Evolutionary conservation across 768 basidiomycete species (phyloP).

Genomic region (Leccinum longicurvipes): DNA sequence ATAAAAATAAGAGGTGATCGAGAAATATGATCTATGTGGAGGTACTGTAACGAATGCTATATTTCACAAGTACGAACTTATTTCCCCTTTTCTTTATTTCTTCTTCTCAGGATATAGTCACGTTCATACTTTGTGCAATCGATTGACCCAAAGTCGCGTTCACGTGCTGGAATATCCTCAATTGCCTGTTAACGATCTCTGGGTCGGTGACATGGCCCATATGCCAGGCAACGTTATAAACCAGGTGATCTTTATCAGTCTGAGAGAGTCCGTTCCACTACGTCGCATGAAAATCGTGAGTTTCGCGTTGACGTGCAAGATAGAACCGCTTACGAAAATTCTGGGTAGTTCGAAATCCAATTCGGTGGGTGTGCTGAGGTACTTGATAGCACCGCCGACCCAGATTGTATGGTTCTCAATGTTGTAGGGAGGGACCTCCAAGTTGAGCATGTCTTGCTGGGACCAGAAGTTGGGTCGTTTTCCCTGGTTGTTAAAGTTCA

Average conservation of each 20-base stretch:
- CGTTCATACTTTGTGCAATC: slow-evolving; percentile 34
- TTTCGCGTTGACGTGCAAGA: not conserved
- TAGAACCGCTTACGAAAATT: slow-evolving; percentile 23
- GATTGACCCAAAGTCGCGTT: slow-evolving; percentile 34
- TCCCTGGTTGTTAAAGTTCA: slow-evolving; percentile 38
- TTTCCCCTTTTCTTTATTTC: not conserved
- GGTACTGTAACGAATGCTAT: not conserved
- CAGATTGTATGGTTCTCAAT: slow-evolving; percentile 41
- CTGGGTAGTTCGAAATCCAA: slow-evolving; percentile 40
- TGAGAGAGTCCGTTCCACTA: slow-evolving; percentile 35
- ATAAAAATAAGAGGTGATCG: not conserved
- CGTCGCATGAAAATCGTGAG: not conserved
- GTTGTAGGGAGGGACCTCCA: slow-evolving; percentile 33
- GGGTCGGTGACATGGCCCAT: slow-evolving; percentile 33
- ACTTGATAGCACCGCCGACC: slow-evolving; percentile 40
- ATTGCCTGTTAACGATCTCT: slow-evolving; percentile 31
- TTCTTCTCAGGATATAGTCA: slow-evolving; percentile 8
- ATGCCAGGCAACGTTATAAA: slow-evolving; percentile 38
- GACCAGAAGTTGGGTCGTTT: slow-evolving; percentile 39
- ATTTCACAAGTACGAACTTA: not conserved
- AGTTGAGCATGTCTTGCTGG: slow-evolving; percentile 32
- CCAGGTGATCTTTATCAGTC: slow-evolving; percentile 35
- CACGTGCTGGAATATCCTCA: slow-evolving; percentile 36
- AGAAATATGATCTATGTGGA: not conserved
- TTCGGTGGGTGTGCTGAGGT: slow-evolving; percentile 34